phyloP scores from a whole-genome alignment of 1,284 basidiomycete species.

The Pseudozyma flocculosa region DNA sequence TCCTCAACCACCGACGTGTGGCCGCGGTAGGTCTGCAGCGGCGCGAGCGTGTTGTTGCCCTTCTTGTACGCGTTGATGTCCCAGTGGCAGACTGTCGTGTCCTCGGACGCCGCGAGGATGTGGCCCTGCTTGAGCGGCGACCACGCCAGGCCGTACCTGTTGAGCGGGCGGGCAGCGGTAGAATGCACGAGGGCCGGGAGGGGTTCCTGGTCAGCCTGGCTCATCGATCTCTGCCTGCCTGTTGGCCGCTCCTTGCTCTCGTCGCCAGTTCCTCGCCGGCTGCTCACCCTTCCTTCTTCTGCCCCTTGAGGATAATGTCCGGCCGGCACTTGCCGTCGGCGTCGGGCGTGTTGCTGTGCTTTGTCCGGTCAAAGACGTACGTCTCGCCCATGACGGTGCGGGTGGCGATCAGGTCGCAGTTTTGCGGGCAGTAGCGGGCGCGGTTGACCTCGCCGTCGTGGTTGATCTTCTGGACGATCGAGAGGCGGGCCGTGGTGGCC shows the following conservation, averaged over 20 bases:
- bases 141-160: slow-evolving; percentile 89
- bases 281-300: slow-evolving; percentile 84
- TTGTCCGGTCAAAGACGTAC: slow-evolving; percentile 91
- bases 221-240: too few relatives aligned
- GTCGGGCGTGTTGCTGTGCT: slow-evolving; percentile 90
- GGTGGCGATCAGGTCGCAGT: slow-evolving; percentile 93
- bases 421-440: slow-evolving; percentile 98
- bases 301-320: slow-evolving; percentile 85
- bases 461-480: slow-evolving; percentile 90
- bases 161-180: too few relatives aligned
- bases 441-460: slow-evolving; percentile 95
- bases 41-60: slow-evolving; percentile 74
- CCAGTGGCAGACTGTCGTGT: slow-evolving; percentile 96
- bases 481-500: slow-evolving; percentile 77
- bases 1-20: slow-evolving; percentile 69
- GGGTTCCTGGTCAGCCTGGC: too few relatives aligned
- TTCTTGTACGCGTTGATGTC: slow-evolving; percentile 89
- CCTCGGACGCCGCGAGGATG: slow-evolving; percentile 88
- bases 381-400: slow-evolving; percentile 89
- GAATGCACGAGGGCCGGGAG: too few relatives aligned
- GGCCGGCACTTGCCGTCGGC: slow-evolving; percentile 77
- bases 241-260: too few relatives aligned
- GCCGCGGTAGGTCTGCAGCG: slow-evolving; percentile 78
- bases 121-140: slow-evolving; percentile 78
- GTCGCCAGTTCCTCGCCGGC: too few relatives aligned